Evolutionary conservation across 768 basidiomycete genomes (phyloP), one percentile per base, ranked within the genome.

Genomic region (Lactarius sanguifluus): DNA sequence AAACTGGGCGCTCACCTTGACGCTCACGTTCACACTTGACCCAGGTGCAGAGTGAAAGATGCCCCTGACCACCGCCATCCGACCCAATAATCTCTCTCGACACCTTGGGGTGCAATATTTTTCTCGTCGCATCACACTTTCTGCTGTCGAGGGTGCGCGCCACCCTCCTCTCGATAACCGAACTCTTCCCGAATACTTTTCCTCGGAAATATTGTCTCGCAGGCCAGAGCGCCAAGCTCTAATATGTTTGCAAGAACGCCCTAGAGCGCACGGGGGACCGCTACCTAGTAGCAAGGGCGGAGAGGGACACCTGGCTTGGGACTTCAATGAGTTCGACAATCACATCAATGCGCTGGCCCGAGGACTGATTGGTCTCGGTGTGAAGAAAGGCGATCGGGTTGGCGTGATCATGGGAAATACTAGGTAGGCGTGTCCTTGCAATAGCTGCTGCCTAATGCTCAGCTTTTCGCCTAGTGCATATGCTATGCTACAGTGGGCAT

Each of bases 341-440:
- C 86, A 90, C 70, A 85, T 90, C 50, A 77, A 81, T 52, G 87
- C 90, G 4, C 80, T 91, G 7, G 86, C 92, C 1, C 79, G 89
- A 57, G 92, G 92, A 0, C 78, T 94, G 23, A 65, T 92, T 16
- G 76, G 75, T 1, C 77, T 93, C 77, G 91, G 91, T 18, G 86
- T 94, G 5, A 77, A 79, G 73, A 88, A 84, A 73, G 92, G 92
- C 0, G 90, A 92, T 69, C 80, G 92, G 9, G 86, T 94, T 25
- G 92, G 83, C 1, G 89, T 92, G 8, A 76, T 93, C 45, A 91
- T 94, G 91, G 92, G 91, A 5, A 94, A 93, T 67, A 90, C 85
- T 66, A 94, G 92, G 92, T 90, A 69, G 41, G 78, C 13, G 54
- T 30, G 20, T 41, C 18, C n/a, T 38, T 40, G 25, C 38, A 28